phyloP scores from a whole-genome alignment of 257 asterid species.

The Leonotis leonurus region DNA sequence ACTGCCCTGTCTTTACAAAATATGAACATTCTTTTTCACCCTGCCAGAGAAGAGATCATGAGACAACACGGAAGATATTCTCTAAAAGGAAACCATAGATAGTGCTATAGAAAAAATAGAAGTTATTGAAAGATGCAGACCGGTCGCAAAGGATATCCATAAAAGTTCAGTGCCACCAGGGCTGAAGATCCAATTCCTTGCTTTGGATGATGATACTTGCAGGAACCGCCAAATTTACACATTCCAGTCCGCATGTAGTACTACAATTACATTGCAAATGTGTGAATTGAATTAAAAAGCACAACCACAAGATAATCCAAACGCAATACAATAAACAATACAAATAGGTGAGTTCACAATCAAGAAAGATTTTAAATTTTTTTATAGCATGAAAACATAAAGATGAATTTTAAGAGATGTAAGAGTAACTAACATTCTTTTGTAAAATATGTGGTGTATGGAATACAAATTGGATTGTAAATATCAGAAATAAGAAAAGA shows the following conservation, averaged over 20 bases:
- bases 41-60: conserved; percentile 36
- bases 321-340: neutral
- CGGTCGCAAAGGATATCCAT: conserved; percentile 87
- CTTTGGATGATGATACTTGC: conserved; percentile 96
- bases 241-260: conserved; percentile 84
- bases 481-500: neutral
- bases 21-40: conserved; percentile 93
- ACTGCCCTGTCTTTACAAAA: conserved; percentile 77
- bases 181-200: conserved; percentile 65
- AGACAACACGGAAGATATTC: conserved; percentile 20
- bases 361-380: neutral
- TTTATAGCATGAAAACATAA: conserved; percentile 11
- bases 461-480: neutral
- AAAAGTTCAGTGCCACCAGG: conserved; percentile 47
- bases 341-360: conserved; percentile 8
- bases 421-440: conserved; percentile 1
- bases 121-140: conserved; percentile 34
- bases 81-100: conserved; percentile 9
- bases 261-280: conserved; percentile 42
- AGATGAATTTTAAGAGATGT: conserved; percentile 2
- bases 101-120: conserved; percentile 6
- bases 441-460: too few relatives aligned
- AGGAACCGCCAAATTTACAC: conserved; percentile 90
- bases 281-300: conserved; percentile 7
- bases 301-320: neutral